phyloP scores from a whole-genome alignment of 257 asterid genomes.

The Solanum sejunctum region DNA sequence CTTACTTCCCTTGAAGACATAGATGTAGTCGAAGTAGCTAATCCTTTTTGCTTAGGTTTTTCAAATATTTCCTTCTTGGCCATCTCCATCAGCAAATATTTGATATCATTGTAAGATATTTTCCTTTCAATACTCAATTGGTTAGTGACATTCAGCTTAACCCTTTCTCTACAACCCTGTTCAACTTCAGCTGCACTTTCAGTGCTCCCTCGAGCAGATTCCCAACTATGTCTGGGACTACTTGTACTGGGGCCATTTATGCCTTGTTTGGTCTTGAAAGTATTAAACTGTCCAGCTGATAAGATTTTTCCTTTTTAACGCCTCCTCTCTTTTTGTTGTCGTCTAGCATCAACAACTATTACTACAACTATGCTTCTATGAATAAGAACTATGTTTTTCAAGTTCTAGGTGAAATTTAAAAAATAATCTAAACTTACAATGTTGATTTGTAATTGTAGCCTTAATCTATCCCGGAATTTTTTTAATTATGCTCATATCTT shows the following conservation, averaged over 20 bases:
- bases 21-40: conserved; percentile 10
- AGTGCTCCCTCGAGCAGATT: conserved; percentile 5
- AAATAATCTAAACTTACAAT: not conserved
- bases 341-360: not conserved
- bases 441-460: not conserved
- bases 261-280: conserved; percentile 48
- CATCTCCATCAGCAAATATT: conserved; percentile 42
- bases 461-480: not conserved
- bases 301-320: conserved; percentile 28
- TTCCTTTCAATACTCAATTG: conserved; percentile 3
- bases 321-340: conserved; percentile 41
- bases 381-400: not conserved
- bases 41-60: conserved; percentile 18
- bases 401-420: not conserved
- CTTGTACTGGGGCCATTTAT: conserved; percentile 18
- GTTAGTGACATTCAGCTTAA: conserved; percentile 5
- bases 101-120: conserved; percentile 9
- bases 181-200: conserved; percentile 3
- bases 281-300: conserved; percentile 17
- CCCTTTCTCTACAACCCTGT: not conserved
- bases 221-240: conserved; percentile 15
- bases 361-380: not conserved
- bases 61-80: conserved; percentile 31
- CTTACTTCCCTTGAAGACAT: conserved; percentile 5
- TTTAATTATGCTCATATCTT: not conserved